Evolutionary conservation across 176 grass and related monocot species (phyloP), one percentile per base, ranked within the genome.

Genomic region (Oryza glumipatula): DNA sequence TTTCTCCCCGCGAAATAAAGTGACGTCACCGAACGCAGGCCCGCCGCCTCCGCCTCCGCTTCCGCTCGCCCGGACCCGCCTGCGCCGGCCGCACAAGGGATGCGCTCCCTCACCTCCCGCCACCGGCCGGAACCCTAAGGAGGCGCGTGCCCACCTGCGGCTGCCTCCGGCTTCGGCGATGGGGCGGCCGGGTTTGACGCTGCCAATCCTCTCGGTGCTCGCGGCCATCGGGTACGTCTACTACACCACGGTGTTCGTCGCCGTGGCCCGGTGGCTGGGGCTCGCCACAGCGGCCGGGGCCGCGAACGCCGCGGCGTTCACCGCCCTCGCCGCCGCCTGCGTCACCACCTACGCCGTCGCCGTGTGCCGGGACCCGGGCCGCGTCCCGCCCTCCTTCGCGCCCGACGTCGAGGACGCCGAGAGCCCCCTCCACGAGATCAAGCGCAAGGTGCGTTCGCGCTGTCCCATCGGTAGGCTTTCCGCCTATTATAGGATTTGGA

Each of bases 181-280:
- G 92, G 92, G 73, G 61, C 86, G 81, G 54, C 92, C 84, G 46
- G 95, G 88, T n/a, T 93, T 98, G 70, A 98, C 92, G 80, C 86
- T 93, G 76, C 92, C 92, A n/a, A 94, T 98, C 81, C 63, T 98
- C 35, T 80, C 91, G 65, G 95, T 91, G 72, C 60, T 94, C 82
- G 82, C 88, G 64, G 87, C 90, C 74, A 93, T 98, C 70, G 85
- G 75, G 36, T 94, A 93, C 88, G 79, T 94, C 66, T 98, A 87
- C 66, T 98, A 85, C 90, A 94, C 90, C 19, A 89, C 90, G 21
- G 92, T 98, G 73, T 90, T 98, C 90, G 60, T 98, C 86, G 92
- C 90, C 41, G 80, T 98, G 61, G 81, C 90, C 48, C 66, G 80
- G 76, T 98, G 95, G 95, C 84, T 94, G 30, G 90, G 90, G 14